Evolutionary conservation across 169 alveolate species (phyloP).

Genomic region (Perkinsus chesapeaki): DNA sequence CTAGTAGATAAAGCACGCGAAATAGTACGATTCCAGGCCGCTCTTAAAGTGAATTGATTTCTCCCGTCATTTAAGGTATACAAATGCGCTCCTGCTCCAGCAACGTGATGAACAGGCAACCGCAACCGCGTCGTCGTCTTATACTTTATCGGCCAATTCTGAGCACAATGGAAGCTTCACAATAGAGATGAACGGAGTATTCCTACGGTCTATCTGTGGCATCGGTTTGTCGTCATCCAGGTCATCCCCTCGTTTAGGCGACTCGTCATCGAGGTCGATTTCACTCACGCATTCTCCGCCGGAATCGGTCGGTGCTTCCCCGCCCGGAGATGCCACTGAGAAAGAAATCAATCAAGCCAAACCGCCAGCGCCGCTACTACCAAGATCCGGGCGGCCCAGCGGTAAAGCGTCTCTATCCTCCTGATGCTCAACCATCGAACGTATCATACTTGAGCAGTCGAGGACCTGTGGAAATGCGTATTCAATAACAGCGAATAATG

Average conservation of each 20-base stretch:
- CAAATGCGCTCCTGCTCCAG: not conserved
- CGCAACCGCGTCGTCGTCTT: not conserved
- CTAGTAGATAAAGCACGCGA: not conserved
- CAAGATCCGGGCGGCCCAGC: not conserved
- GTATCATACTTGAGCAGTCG: not conserved
- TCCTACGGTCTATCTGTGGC: not conserved
- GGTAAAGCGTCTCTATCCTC: not conserved
- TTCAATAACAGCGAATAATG: too few relatives aligned
- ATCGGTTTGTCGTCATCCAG: not conserved
- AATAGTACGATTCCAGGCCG: not conserved
- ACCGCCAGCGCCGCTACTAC: too few relatives aligned
- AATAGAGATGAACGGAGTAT: not conserved
- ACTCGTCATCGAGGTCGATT: not conserved
- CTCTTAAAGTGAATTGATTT: not conserved
- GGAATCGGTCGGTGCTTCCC: not conserved
- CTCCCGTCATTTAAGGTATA: not conserved
- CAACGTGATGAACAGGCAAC: too few relatives aligned
- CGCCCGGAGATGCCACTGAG: not conserved
- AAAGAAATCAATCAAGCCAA: not conserved
- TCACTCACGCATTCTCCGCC: not conserved
- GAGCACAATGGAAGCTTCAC: not conserved
- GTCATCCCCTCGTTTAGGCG: not conserved
- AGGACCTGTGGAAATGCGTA: too few relatives aligned
- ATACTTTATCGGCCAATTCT: not conserved
- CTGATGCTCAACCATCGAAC: not conserved